Percentiles rank a stretch among this genome's conserved stretches.
These are phyloP conservation scores for Myxozyma neotropica DNA, from an alignment of 805 yeast species.

Conservation along the genomic window DNA sequence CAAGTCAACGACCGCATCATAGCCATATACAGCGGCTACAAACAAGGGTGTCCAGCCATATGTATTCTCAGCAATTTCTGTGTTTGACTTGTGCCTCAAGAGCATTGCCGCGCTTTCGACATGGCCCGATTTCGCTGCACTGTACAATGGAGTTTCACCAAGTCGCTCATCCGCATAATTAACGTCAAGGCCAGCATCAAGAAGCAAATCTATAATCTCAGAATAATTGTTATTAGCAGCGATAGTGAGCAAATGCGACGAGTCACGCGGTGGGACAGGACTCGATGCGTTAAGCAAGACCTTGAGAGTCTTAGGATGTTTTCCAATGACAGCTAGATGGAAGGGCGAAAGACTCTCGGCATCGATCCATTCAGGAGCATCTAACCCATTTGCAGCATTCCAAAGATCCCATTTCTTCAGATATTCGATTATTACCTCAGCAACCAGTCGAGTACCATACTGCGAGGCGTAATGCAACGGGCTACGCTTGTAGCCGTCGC, in stretches of 20 bases:
- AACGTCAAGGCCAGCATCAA: constrained; percentile 62
- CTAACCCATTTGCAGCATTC: constrained; percentile 31
- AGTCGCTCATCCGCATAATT: constrained; percentile 60
- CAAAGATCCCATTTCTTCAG: constrained; percentile 57
- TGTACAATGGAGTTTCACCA: constrained; percentile 83
- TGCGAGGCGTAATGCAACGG: constrained; percentile 90
- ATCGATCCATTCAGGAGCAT: constrained; percentile 48
- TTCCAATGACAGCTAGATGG: constrained; percentile 79
- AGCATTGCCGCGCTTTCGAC: constrained; percentile 55
- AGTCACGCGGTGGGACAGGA: constrained; percentile 51
- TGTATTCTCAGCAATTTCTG: constrained; percentile 73
- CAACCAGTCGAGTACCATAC: constrained; percentile 71
- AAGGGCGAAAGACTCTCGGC: constrained; percentile 79
- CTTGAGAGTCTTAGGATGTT: constrained; percentile 74
- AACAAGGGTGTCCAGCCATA: constrained; percentile 96
- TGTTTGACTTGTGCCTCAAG: constrained; percentile 65
- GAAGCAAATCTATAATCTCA: constrained; percentile 55
- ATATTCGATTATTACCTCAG: constrained; percentile 58
- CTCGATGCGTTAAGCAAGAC: constrained; percentile 54
- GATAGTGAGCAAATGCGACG: constrained; percentile 64
- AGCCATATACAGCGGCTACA: constrained; percentile 87
- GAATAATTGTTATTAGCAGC: constrained; percentile 70
- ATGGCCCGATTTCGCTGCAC: constrained; percentile 69
- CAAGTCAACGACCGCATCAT: constrained; percentile 54
- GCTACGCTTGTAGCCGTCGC: constrained; percentile 76